Evolutionary conservation across 495 filamentous ascomycete genomes (phyloP), one percentile per base, ranked within the genome.

Genomic region (Venustampulla echinocandica): DNA sequence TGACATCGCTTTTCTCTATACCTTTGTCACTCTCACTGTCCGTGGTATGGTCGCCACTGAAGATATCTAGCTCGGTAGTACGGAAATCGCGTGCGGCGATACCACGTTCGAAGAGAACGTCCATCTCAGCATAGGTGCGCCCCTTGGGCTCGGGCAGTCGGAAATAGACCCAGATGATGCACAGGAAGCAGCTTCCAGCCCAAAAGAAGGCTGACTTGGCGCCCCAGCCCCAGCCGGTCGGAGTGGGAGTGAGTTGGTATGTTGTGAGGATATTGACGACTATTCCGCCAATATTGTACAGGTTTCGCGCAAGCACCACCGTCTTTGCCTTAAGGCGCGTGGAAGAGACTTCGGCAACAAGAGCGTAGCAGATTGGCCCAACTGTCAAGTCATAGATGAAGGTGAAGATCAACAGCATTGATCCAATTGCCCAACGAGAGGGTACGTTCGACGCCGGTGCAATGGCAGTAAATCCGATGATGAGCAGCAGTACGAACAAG

Each of bases 141-240:
- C 81, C 82, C 2, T 66, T 63, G 0, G 82, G 81, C 52, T 87
- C 82, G 0, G 82, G 82, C 1, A 87, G 73, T 9, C 82, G 77
- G 70, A 85, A 68, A 42, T 49, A 69, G n/a, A 53, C 35, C 64
- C 63, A 69, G 4, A 54, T 24, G 14, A 60, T 37, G 7, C 67
- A 71, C 28, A 70, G 48, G 44, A 62, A 56, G 46, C 70, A 74
- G 32, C 63, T 60, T 0, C 66, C 74, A 27, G 69, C 76, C 69
- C 74, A 79, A 56, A 80, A 75, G 61, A 78, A 79, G 2, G 66
- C 75, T 0, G 62, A 57, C 49, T 68, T 70, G 45, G 60, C 57
- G 5, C 67, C 68, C 75, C 75, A 79, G 36, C 69, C 64, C 75
- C 75, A 79, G 1, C 64, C 73, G 0, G 57, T 56, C 0, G 71